Evolutionary conservation across 192 early-diverging fungal genomes (phyloP).

Genomic region (Chytriomyces sp.): DNA sequence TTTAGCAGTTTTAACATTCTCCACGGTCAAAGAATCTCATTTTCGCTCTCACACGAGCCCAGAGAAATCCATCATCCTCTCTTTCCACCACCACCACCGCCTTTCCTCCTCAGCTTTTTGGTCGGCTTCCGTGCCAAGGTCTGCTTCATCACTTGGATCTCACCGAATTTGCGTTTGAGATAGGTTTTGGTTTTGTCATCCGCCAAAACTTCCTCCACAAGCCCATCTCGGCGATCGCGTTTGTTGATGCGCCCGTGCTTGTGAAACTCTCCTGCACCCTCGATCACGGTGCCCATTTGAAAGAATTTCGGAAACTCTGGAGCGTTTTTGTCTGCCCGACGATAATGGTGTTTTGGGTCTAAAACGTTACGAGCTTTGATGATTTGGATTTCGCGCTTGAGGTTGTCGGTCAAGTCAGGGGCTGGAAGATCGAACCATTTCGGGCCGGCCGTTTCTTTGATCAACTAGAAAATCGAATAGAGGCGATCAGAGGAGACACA

Average conservation of each 20-base stretch:
- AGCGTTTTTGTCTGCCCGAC: constrained; percentile 70
- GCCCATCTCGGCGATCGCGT: constrained; percentile 81
- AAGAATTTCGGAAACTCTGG: constrained; percentile 82
- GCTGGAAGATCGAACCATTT: constrained; percentile 93
- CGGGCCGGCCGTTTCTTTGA: constrained; percentile 45
- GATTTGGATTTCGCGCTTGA: constrained; percentile 89
- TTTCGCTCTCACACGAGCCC: background rate
- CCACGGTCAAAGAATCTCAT: background rate
- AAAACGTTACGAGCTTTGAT: constrained; percentile 84
- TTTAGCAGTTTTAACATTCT: background rate
- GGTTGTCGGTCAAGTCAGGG: constrained; percentile 81
- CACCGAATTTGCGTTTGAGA: constrained; percentile 85
- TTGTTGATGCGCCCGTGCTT: constrained; percentile 69
- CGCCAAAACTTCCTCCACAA: constrained; percentile 88
- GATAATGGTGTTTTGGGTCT: constrained; percentile 93
- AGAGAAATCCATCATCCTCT: background rate
- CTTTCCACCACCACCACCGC: background rate
- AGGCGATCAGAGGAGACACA: too few relatives aligned
- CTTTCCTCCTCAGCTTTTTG: constrained; percentile 7
- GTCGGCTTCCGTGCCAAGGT: background rate
- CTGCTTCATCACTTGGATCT: constrained; percentile 66
- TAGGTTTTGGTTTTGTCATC: constrained; percentile 75
- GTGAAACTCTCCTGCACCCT: constrained; percentile 81
- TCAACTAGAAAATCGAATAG: constrained; percentile 19
- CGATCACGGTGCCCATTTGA: constrained; percentile 84